Conservation (phyloP, 306 rosid species). For the Ormosia semicastrata region DNA sequence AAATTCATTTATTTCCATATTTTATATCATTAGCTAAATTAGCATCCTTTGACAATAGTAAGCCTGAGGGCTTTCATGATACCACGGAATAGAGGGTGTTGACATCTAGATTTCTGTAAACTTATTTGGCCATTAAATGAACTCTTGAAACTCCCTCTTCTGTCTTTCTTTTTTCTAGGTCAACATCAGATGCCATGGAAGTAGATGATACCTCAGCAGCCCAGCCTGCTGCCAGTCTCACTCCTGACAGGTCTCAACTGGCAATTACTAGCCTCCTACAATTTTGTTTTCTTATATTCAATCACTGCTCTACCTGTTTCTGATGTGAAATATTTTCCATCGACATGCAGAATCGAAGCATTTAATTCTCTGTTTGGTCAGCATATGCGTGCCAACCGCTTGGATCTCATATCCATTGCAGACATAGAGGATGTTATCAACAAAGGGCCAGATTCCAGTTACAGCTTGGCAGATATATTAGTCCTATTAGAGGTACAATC, state of each 20-base stretch:
- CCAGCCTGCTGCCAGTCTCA: conserved; percentile 48
- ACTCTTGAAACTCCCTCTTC: not conserved
- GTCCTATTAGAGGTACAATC: conserved; percentile 67
- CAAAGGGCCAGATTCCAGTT: conserved; percentile 45
- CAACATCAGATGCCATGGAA: conserved; percentile 68
- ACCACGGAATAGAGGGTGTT: not conserved
- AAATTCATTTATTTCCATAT: not conserved
- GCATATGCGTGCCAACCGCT: conserved; percentile 74
- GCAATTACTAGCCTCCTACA: not conserved
- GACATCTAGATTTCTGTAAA: not conserved
- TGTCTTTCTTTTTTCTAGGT: conserved; percentile 30
- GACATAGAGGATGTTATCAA: conserved; percentile 67
- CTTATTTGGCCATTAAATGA: conserved; percentile 22
- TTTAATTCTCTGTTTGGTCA: conserved; percentile 79
- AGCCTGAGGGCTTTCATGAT: not conserved
- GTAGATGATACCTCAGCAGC: conserved; percentile 57
- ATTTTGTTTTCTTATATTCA: conserved; percentile 3
- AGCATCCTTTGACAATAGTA: conserved; percentile 10
- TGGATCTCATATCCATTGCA: conserved; percentile 65
- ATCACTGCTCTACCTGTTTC: not conserved
- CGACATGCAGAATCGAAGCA: conserved; percentile 62
- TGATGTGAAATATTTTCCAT: not conserved
- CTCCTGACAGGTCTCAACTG: conserved; percentile 69
- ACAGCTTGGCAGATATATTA: conserved; percentile 56
- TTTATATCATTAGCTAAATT: conserved; percentile 1